Base-by-base conservation (phyloP, 148 eudicot genomes). In the Diospyros lotus region DNA sequence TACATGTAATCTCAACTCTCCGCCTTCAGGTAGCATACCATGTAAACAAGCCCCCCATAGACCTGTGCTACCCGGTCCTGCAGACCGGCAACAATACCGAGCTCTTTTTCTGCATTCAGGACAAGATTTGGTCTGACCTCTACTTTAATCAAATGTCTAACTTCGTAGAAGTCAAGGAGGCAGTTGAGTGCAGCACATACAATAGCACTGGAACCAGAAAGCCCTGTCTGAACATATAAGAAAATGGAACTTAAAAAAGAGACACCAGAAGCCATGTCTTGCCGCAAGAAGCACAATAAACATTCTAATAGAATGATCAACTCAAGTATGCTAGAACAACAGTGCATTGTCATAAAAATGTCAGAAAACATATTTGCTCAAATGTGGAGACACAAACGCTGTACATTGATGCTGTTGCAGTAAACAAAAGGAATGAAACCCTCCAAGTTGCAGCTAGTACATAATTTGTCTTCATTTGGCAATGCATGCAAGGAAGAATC, bases 31-130 rank as follows among this genome's bases (percentile, higher is more conserved):
- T 61, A 69, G 52, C 86, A 50, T 81, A 92, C 97, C 98, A 96
- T 96, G 82, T 86, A 96, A 71, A 93, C 94, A 41, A 96, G 82
- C 62, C 99, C 99, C 1, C 99, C 99, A 66, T 91, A 96, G 73
- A 93, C 99, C 79, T 96, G 97, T 66, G 93, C 97, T 45, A 96
- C 99, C 55, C 97, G 83, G 76, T 96, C 98, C 44, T 96, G 97
- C 48, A 96, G 91, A 83, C 99, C 98, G 72, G 97, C 99, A 81
- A 93, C 93, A 78, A 93, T 96, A 58, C 99, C 99, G 45, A 93
- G 98, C 81, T 93, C 94, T 62, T 96, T 93, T 81, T 96, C 97
- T 56, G 99, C 97, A 77, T 84, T 87, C 52, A 96, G 88, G 72
- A 96, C 84, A 73, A 96, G 89, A 69, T 82, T 89, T 55, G 99